phyloP scores from a whole-genome alignment of 768 basidiomycete genomes.

The Amylocystis lapponica region DNA sequence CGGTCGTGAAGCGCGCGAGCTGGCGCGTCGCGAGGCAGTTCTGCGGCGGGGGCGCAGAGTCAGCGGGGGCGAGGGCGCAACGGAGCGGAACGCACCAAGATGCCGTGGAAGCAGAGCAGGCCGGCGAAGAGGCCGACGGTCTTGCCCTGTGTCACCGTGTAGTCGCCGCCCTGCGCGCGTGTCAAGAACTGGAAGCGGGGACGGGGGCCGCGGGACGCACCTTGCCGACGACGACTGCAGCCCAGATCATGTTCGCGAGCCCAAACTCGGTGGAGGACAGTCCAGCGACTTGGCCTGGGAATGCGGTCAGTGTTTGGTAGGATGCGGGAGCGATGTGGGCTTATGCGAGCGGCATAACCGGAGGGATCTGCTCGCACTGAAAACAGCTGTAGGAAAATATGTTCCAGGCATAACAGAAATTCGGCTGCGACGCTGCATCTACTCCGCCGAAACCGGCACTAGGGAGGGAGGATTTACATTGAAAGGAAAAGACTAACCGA shows the following conservation, averaged over 20 bases:
- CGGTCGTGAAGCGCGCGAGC: constrained; percentile 66
- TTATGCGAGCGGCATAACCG: too few relatives aligned
- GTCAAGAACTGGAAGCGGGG: constrained; percentile 2
- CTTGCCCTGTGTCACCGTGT: constrained; percentile 61
- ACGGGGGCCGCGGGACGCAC: constrained; percentile 22
- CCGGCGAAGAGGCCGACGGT: constrained; percentile 74
- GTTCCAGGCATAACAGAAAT: too few relatives aligned
- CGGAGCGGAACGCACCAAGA: constrained; percentile 40
- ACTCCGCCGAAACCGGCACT: neutral
- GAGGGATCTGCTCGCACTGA: too few relatives aligned
- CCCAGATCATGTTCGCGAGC: constrained; percentile 70
- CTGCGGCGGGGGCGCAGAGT: constrained; percentile 14
- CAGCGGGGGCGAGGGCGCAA: neutral
- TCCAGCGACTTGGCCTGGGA: constrained; percentile 79
- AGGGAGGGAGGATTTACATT: neutral
- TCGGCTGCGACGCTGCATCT: neutral
- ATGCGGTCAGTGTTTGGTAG: too few relatives aligned
- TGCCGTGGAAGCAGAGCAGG: constrained; percentile 72
- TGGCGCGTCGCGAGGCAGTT: constrained; percentile 73
- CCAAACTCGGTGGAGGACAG: constrained; percentile 85
- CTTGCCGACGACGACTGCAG: constrained; percentile 59
- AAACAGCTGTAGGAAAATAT: too few relatives aligned
- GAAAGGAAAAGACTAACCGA: constrained; percentile 39
- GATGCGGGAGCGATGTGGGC: too few relatives aligned
- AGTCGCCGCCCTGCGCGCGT: constrained; percentile 44